phyloP scores from a whole-genome alignment of 768 basidiomycete genomes.

The Xerocomellus amylosporus region DNA sequence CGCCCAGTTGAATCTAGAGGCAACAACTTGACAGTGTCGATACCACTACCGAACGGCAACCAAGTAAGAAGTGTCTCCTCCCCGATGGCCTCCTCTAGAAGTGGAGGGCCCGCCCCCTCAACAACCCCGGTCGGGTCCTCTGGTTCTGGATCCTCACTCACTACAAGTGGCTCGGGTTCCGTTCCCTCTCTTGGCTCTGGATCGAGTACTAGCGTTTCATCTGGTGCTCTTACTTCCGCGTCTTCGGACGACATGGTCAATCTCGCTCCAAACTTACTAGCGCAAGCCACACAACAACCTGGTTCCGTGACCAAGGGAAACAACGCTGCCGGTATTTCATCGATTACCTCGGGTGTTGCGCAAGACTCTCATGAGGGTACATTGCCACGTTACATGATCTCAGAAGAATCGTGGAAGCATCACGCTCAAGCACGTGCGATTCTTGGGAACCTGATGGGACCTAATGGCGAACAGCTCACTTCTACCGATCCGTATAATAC shows the following conservation, averaged over 20 bases:
- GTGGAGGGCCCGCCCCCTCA: slow-evolving; percentile 22
- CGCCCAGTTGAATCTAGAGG: slow-evolving; percentile 32
- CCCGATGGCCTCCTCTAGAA: slow-evolving; percentile 49
- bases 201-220: slow-evolving; percentile 45
- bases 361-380: slow-evolving; percentile 43
- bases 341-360: slow-evolving; percentile 34
- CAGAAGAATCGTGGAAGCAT: slow-evolving; percentile 82
- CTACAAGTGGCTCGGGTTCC: slow-evolving; percentile 46
- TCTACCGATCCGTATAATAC: slow-evolving; percentile 95
- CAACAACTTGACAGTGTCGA: slow-evolving; percentile 44
- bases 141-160: slow-evolving; percentile 47
- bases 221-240: slow-evolving; percentile 47
- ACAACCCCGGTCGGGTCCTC: slow-evolving; percentile 38
- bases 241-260: slow-evolving; percentile 55
- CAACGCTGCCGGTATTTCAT: slow-evolving; percentile 25
- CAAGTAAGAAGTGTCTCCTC: slow-evolving; percentile 68
- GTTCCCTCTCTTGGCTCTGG: slow-evolving; percentile 50
- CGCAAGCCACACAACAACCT: slow-evolving; percentile 51
- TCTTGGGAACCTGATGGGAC: slow-evolving; percentile 78
- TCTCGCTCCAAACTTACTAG: slow-evolving; percentile 42
- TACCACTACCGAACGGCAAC: slow-evolving; percentile 44
- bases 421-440: slow-evolving; percentile 82
- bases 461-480: slow-evolving; percentile 82
- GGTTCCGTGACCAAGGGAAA: slow-evolving; percentile 34
- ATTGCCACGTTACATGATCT: slow-evolving; percentile 54